Conservation (phyloP, 495 filamentous ascomycete genomes). For the Achaetomiella virescens region DNA sequence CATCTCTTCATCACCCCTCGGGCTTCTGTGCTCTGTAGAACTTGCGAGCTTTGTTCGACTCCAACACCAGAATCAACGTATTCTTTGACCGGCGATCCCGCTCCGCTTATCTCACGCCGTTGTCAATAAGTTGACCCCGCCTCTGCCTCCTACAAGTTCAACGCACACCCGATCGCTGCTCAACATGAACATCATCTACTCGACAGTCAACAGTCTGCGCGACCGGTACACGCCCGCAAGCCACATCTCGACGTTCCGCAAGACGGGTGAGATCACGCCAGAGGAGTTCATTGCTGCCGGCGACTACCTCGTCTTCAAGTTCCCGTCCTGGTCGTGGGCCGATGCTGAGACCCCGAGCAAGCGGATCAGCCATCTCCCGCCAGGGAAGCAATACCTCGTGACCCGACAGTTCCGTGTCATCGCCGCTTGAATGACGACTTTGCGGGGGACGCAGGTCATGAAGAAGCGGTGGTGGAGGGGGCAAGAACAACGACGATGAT, state of each 20-base stretch:
- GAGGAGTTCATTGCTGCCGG: conserved; percentile 95
- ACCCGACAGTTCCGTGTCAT: conserved; percentile 92
- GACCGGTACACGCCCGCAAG: conserved; percentile 84
- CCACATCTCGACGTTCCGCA: conserved; percentile 87
- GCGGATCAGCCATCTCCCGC: conserved; percentile 74
- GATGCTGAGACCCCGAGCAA: conserved; percentile 72
- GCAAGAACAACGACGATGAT: conserved; percentile 66
- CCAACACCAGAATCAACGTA: background rate
- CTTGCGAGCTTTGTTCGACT: background rate
- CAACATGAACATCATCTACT: conserved; percentile 61
- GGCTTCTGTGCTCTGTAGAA: background rate
- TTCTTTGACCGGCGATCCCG: background rate
- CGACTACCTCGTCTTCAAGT: conserved; percentile 98
- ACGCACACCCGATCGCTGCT: background rate
- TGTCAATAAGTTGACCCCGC: background rate
- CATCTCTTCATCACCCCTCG: background rate
- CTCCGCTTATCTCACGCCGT: background rate
- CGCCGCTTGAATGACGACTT: conserved; percentile 89
- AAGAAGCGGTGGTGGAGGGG: conserved; percentile 76
- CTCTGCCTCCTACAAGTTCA: background rate
- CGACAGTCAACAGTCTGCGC: conserved; percentile 74
- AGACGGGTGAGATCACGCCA: conserved; percentile 89
- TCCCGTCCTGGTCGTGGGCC: conserved; percentile 97
- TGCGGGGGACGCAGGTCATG: conserved; percentile 74
- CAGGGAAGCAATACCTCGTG: conserved; percentile 91